Conservation (phyloP, 2,329 filamentous ascomycete species). For the Exophiala calicioides region DNA sequence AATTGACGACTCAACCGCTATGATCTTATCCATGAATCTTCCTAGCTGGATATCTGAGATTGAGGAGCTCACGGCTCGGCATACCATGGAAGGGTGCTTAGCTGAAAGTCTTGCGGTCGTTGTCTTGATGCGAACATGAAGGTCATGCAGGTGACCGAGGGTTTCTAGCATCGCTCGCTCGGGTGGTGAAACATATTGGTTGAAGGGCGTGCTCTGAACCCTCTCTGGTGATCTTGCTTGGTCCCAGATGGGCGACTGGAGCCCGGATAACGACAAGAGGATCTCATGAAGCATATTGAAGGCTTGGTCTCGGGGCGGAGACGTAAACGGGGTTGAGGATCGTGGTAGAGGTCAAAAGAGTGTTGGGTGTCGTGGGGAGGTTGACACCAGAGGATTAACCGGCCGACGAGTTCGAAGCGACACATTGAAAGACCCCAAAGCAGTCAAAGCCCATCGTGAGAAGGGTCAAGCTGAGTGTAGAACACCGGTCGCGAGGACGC, state of each 20-base stretch:
- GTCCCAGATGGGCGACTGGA: slow-evolving; percentile 75
- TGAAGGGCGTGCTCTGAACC: slow-evolving; percentile 53
- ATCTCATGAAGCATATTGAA: slow-evolving; percentile 96
- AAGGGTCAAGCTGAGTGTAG: slow-evolving; percentile 4
- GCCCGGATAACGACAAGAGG: slow-evolving; percentile 90
- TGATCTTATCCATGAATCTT: slow-evolving; percentile 77
- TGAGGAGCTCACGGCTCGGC: slow-evolving; percentile 79
- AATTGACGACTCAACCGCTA: slow-evolving; percentile 80
- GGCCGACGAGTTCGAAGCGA: slow-evolving; percentile 49
- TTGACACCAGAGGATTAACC: slow-evolving; percentile 46
- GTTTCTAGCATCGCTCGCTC: slow-evolving; percentile 79
- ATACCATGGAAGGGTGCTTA: slow-evolving; percentile 76
- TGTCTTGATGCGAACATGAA: slow-evolving; percentile 71
- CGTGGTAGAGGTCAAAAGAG: slow-evolving; percentile 15
- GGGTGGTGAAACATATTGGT: slow-evolving; percentile 63
- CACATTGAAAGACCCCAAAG: slow-evolving; percentile 43
- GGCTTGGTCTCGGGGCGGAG: background rate
- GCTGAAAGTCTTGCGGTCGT: slow-evolving; percentile 68
- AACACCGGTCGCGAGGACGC: slow-evolving; percentile 9
- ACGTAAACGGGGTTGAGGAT: slow-evolving; percentile 14
- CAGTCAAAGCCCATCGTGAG: slow-evolving; percentile 17
- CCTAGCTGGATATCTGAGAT: slow-evolving; percentile 74
- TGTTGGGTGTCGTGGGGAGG: slow-evolving; percentile 30
- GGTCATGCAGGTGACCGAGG: slow-evolving; percentile 72
- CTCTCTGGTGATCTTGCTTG: slow-evolving; percentile 56